phyloP scores from a whole-genome alignment of 2,329 filamentous ascomycete species.

The Thelonectria rubi region DNA sequence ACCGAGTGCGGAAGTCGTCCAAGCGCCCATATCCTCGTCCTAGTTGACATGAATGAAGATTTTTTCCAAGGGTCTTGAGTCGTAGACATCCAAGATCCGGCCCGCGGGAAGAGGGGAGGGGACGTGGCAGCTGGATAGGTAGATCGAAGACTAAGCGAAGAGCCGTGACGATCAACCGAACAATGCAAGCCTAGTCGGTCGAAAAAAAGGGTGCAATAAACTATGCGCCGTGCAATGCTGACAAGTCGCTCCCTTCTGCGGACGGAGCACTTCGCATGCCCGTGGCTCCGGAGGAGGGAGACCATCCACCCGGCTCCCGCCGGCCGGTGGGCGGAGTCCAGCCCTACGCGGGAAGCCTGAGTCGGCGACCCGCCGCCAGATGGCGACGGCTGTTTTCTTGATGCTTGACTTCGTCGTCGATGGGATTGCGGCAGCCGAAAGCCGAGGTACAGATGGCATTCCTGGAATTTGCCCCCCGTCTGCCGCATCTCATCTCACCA shows the following conservation, averaged over 20 bases:
- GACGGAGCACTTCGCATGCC: not conserved
- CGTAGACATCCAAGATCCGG: not conserved
- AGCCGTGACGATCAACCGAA: not conserved
- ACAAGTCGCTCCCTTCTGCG: not conserved
- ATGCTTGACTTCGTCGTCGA: not conserved
- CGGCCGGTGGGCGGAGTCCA: conserved; percentile 21
- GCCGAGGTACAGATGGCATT: not conserved
- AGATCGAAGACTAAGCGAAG: not conserved
- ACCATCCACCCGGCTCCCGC: conserved; percentile 24
- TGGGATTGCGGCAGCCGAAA: not conserved
- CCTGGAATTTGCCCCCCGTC: not conserved
- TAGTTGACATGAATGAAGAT: not conserved
- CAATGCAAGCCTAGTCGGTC: not conserved
- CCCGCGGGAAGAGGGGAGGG: not conserved
- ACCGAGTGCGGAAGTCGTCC: conserved; percentile 1
- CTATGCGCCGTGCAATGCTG: not conserved
- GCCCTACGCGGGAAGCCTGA: conserved; percentile 18
- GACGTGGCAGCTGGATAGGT: not conserved
- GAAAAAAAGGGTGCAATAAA: not conserved
- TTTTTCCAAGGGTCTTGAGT: conserved; percentile 2
- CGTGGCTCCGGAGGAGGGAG: not conserved
- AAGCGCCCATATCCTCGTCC: not conserved
- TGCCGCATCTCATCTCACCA: not conserved
- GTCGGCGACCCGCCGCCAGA: not conserved
- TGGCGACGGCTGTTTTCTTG: not conserved